Conservation (phyloP, 768 basidiomycete genomes). For the Agaricus subrufescens region DNA sequence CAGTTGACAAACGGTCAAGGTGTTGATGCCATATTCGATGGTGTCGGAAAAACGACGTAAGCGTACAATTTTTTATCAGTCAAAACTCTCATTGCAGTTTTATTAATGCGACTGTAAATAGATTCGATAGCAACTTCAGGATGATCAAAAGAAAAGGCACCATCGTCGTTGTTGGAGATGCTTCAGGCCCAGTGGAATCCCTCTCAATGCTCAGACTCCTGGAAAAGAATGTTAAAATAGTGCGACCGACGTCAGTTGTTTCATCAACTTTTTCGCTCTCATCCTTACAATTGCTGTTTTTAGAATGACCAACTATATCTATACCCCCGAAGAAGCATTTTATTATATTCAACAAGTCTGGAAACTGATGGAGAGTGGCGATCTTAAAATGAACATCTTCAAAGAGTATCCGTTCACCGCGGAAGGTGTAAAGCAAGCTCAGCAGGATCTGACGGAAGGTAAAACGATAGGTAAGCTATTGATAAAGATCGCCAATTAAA, state of each 20-base stretch:
- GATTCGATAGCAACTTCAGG: conserved; percentile 77
- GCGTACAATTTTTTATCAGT: conserved; percentile 19
- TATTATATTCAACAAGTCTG: conserved; percentile 67
- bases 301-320: conserved; percentile 69
- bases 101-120: conserved; percentile 19
- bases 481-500: conserved; percentile 50
- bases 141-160: conserved; percentile 85
- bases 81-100: neutral
- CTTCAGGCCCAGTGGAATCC: conserved; percentile 78
- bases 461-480: conserved; percentile 85
- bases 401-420: conserved; percentile 82
- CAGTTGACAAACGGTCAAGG: conserved; percentile 77
- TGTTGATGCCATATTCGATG: conserved; percentile 87
- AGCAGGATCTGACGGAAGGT: conserved; percentile 71
- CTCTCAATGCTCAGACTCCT: conserved; percentile 69
- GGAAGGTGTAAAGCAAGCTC: conserved; percentile 73
- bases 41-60: conserved; percentile 95
- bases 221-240: conserved; percentile 77
- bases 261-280: neutral
- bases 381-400: conserved; percentile 62
- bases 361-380: conserved; percentile 50
- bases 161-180: conserved; percentile 87
- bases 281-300: neutral
- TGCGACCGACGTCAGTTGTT: conserved; percentile 65
- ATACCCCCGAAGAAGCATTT: conserved; percentile 67